phyloP scores from a whole-genome alignment of 176 grass and related monocot genomes.

The Musa acuminata region DNA sequence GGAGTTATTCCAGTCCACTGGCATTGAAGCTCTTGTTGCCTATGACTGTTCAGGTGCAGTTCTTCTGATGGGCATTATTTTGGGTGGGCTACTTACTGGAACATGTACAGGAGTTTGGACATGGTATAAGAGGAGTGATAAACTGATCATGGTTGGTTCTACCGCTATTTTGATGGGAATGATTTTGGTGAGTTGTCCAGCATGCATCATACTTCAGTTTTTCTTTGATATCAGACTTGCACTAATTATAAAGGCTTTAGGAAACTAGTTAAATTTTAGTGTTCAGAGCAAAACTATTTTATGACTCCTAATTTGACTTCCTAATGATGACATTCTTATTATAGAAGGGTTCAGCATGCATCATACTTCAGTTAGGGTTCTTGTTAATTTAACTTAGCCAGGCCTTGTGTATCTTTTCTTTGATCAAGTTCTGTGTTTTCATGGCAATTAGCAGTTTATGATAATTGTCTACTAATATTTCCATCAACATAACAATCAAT shows the following conservation, averaged over 20 bases:
- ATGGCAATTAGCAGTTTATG: no score
- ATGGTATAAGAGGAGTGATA: constrained; percentile 81
- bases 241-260: background rate
- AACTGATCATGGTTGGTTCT: constrained; percentile 80
- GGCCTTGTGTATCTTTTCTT: no score
- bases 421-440: background rate
- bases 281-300: no score
- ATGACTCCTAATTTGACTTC: no score
- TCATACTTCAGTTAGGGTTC: no score
- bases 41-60: constrained; percentile 98
- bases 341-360: no score
- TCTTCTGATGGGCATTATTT: constrained; percentile 82
- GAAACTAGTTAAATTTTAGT: no score
- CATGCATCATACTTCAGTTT: background rate
- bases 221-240: background rate
- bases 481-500: background rate
- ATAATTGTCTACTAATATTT: no score
- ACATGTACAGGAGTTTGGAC: constrained; percentile 85
- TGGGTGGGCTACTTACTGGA: constrained; percentile 87
- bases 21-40: constrained; percentile 80
- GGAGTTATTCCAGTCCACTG: constrained; percentile 96
- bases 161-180: constrained; percentile 90
- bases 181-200: constrained; percentile 65
- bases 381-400: no score
- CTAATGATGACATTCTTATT: no score